Base-by-base conservation (phyloP, 768 basidiomycete genomes). In the Amanita fuliginea region DNA sequence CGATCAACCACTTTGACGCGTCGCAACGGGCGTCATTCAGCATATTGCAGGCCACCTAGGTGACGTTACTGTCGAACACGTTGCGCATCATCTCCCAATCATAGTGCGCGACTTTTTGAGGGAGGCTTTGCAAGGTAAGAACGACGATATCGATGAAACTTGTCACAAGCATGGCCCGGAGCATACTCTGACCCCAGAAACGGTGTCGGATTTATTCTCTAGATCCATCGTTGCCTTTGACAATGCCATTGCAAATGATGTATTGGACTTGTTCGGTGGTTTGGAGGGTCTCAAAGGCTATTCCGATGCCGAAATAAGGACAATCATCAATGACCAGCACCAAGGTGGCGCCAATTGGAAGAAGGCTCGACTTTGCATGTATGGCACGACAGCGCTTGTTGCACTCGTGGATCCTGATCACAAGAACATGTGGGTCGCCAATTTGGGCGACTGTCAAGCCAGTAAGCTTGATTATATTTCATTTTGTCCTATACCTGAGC, bases 381-480 rank as follows among this genome's bases (percentile, higher is more conserved):
- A 86, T 56, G 86, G 86, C 18, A 85, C 81, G 0, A 88, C 86
- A 2, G 84, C 81, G 4, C 73, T 88, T 28, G 74, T 88, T 36
- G 75, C 86, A 7, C 71, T 89, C 33, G 73, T 83, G 36, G 84
- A 87, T 64, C 83, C 85, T 32, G 69, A 77, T 16, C 74, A 76
- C 54, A 69, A 75, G 57, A 77, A 86, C 54, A 66, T 88, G 18
- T 89, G 86, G 86, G 65, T 88, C 42, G 86, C 85, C 5, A 87
- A 87, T 58, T 70, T 89, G 22, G 86, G 86, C 11, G 86, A 89
- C 59, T 87, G 83, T 61, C 81, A 84, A 70, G 83, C 83, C 53
- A 71, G 85, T 85, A 54, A 54, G 81, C 67, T 21, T 39, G 43
- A 48, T 53, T 53, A 55, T 35, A 24, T 19, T 36, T 47, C 26